These are phyloP conservation scores for Starmerella scarabaei DNA, from an alignment of 805 yeast species.

Conservation along the genomic window DNA sequence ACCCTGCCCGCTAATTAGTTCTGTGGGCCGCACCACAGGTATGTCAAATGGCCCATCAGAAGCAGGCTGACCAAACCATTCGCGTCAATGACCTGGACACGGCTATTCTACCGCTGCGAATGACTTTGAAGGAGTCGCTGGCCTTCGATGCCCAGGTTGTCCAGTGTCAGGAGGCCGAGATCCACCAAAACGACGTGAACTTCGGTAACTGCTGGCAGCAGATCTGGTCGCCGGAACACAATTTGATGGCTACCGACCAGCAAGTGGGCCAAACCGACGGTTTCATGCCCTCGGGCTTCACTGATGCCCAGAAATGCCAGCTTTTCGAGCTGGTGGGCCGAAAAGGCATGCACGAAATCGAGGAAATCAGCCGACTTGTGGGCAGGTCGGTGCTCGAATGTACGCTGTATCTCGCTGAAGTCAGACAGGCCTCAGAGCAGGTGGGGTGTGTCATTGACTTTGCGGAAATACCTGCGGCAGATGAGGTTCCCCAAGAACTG, in stretches of 20 bases:
- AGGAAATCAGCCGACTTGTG: constrained; percentile 11
- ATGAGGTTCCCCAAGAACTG: constrained; percentile 7
- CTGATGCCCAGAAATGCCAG: constrained; percentile 12
- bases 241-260: background rate
- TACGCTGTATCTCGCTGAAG: constrained; percentile 5
- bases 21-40: background rate
- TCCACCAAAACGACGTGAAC: constrained; percentile 6
- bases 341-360: constrained; percentile 2
- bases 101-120: too few relatives aligned
- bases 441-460: background rate
- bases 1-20: too few relatives aligned
- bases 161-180: constrained; percentile 4
- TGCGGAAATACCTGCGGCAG: constrained; percentile 17
- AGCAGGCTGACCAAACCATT: background rate
- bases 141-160: too few relatives aligned
- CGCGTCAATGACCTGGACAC: too few relatives aligned
- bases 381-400: constrained; percentile 16
- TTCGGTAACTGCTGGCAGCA: constrained; percentile 9
- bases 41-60: background rate
- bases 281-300: too few relatives aligned
- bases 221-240: background rate
- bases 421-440: background rate
- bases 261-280: background rate
- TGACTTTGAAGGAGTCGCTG: too few relatives aligned
- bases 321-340: constrained; percentile 17